phyloP scores from a whole-genome alignment of 1,139 yeast genomes.

The Taphrina populina region DNA sequence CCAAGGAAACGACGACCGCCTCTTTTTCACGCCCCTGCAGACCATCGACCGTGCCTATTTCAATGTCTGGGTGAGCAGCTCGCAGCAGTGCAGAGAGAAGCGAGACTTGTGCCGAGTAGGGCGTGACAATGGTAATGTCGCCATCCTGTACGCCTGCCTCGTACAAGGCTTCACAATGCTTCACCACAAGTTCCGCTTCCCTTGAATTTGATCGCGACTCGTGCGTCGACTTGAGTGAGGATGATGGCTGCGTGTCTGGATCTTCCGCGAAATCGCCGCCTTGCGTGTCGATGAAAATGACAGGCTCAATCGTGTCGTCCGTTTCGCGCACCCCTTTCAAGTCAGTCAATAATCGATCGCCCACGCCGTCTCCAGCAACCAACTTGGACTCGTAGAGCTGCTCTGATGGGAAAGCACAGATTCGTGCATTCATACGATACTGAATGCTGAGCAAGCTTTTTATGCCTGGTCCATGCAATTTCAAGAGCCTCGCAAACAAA shows the following conservation, averaged over 20 bases:
- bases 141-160: conserved; percentile 52
- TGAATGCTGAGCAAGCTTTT: conserved; percentile 66
- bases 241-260: conserved; percentile 42
- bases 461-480: conserved; percentile 53
- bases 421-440: conserved; percentile 77
- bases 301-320: conserved; percentile 51
- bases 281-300: conserved; percentile 87
- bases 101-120: conserved; percentile 83
- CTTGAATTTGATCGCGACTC: conserved; percentile 63
- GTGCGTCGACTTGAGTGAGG: conserved; percentile 39
- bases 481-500: conserved; percentile 73
- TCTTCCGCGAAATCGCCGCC: conserved; percentile 64
- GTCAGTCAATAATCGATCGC: conserved; percentile 56
- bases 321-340: conserved; percentile 53
- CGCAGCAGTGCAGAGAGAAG: conserved; percentile 51
- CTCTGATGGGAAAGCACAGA: conserved; percentile 76
- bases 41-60: conserved; percentile 85
- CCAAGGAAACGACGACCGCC: conserved; percentile 74
- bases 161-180: conserved; percentile 57
- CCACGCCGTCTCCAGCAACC: conserved; percentile 62
- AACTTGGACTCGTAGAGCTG: conserved; percentile 64
- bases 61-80: conserved; percentile 53
- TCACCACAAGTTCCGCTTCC: conserved; percentile 62
- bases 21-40: conserved; percentile 93
- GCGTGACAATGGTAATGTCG: conserved; percentile 79